Base-by-base conservation (phyloP, 345 rosid species). In the Euphorbia lathyris region DNA sequence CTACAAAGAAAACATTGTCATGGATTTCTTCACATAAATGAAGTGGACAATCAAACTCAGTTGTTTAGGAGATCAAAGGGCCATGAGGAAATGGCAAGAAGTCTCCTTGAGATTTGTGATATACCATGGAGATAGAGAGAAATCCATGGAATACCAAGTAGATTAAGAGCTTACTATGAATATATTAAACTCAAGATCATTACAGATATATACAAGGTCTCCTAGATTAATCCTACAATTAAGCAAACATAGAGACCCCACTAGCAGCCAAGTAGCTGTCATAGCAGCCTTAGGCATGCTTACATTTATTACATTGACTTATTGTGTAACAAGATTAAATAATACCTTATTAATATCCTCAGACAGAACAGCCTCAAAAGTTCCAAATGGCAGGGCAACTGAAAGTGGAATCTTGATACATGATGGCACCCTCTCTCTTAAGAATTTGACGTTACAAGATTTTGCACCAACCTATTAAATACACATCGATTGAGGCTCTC, bases 331-430 rank as follows among this genome's bases (percentile, higher is more conserved):
- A n/a, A 48, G 42, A 70, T 58, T 17, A 50, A 32, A 67, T 40
- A 11, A 30, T 63, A 83, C 86, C 83, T 75, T 70, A 65, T 80
- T 83, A 61, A 56, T 52, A 19, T 74, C 65, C 40, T 73, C 75
- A 25, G 75, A 70, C 17, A 78, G 61, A 71, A 78, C 68, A 59
- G 74, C 45, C 66, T 83, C 86, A 55, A 78, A 83, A 22, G 78
- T 73, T 80, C 82, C 84, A 73, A 83, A 83, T 63, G 83, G 80
- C 19, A 80, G 73, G 40, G 86, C 80, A 40, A 80, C 70, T 57
- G 84, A 76, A 66, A 53, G 61, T 25, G 79, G 86, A 67, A 80
- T 71, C 68, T 67, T 74, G 76, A 83, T 78, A 82, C 82, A 80
- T 19, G 83, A 80, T 55, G 84, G 77, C 20, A 78, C 77, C 62